Percentiles rank a stretch among this genome's conserved stretches.
phyloP scores from a whole-genome alignment of 805 yeast species.

The Barnettozyma wickerhamii region DNA sequence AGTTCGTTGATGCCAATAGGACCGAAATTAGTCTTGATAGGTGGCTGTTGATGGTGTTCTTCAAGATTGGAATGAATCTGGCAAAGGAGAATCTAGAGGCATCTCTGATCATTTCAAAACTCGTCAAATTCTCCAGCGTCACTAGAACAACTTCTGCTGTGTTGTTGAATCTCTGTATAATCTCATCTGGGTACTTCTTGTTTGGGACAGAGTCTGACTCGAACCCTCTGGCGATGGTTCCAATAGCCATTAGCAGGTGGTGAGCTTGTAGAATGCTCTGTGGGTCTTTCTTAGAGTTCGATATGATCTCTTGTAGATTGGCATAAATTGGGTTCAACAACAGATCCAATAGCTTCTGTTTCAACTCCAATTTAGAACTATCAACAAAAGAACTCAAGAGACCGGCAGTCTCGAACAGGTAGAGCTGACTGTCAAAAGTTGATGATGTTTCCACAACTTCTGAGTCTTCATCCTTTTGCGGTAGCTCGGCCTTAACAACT shows the following conservation, averaged over 20 bases:
- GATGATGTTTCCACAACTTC: constrained; percentile 44
- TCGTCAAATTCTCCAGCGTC: constrained; percentile 71
- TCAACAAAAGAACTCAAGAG: constrained; percentile 54
- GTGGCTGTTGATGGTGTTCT: constrained; percentile 43
- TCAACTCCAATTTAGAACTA: constrained; percentile 40
- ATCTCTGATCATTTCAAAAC: constrained; percentile 69
- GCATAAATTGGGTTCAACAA: constrained; percentile 73
- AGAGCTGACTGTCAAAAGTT: constrained; percentile 71
- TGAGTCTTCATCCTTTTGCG: constrained; percentile 51
- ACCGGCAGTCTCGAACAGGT: constrained; percentile 85
- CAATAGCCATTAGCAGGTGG: constrained; percentile 83
- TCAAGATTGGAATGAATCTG: constrained; percentile 74
- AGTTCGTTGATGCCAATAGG: constrained; percentile 52
- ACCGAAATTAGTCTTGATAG: constrained; percentile 70
- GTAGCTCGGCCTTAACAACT: constrained; percentile 50
- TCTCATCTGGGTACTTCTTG: constrained; percentile 30
- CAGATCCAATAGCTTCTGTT: constrained; percentile 48
- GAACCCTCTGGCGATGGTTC: constrained; percentile 84
- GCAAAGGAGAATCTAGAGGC: constrained; percentile 86
- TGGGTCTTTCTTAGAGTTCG: constrained; percentile 35
- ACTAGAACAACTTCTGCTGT: constrained; percentile 81
- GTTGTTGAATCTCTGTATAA: constrained; percentile 50
- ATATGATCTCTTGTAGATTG: constrained; percentile 63
- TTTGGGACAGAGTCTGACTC: constrained; percentile 33
- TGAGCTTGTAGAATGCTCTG: constrained; percentile 68